Base-by-base conservation (phyloP, 2,329 filamentous ascomycete species). In the Cladosporium velox region DNA sequence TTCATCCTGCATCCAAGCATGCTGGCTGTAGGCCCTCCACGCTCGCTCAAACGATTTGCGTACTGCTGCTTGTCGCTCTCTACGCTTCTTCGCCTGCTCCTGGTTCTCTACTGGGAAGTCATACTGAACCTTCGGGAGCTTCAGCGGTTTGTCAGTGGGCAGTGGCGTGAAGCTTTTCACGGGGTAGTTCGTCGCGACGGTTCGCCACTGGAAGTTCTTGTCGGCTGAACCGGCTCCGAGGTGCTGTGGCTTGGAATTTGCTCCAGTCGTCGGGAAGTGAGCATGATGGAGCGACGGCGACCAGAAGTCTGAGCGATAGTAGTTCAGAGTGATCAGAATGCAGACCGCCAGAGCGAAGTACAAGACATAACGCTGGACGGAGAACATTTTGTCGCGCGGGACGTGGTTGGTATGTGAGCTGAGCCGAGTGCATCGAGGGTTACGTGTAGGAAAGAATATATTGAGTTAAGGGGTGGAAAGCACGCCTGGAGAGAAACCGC, bases 1-100 rank as follows among this genome's bases (percentile, higher is more conserved):
- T 71, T 84, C 82, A 65, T 84, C 82, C 65, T 80, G 77, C 77
- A 81, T 78, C 82, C 82, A 84, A 4, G 81, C 81, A 68, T 79
- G 75, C 49, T 75, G 64, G 35, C 77, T 76, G 71, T 84, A 84
- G 12, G 77, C 75, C 5, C 73, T 76, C 81, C 81, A 84, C 65
- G 77, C 79, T 57, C 78, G 77, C 63, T 77, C 61, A 65, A 84
- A 83, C 2, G 78, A 76, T 57, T 76, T 76, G 66, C 78, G 79
- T 38, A 84, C 80, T 65, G 69, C 75, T 65, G 69, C 76, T 72
- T 67, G 74, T 65, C 73, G 78, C 68, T 66, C 77, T 69, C 71
- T 78, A 69, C 65, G 78, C 68, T 70, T 73, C 68, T 47, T 71
- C 70, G 44, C 73, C 70, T 66, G 72, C 64, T 66, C 77, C 67